Base-by-base conservation (phyloP, 2,329 filamentous ascomycete genomes). In the Penicillium nordicum region DNA sequence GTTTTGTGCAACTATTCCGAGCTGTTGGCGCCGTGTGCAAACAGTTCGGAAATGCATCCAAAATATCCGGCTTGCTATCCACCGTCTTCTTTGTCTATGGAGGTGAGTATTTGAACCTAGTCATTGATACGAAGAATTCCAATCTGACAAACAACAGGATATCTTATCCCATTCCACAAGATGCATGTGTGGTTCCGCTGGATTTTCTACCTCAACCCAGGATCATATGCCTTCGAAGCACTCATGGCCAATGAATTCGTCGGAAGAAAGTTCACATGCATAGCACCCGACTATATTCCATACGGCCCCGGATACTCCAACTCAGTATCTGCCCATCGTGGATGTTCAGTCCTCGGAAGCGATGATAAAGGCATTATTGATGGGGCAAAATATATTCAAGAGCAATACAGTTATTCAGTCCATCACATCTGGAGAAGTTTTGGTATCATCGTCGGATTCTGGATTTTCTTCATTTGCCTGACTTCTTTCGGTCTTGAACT, bases 401-500 rank as follows among this genome's bases (percentile, higher is more conserved):
- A 77, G 3, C 78, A 82, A 3, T 86, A 80, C 62, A 74, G 68
- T 2, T 86, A 86, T 61, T 80, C 76, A 0, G 70, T 76, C 4
- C 70, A 75, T 1, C 84, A 87, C 60, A 74, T 87, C 2, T 88
- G 85, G 85, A 76, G 84, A 6, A 90, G 92, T 73, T 91, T 88
- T 72, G 90, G 88, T 1, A 90, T 96, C 54, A 84, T 94, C 58
- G 67, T 91, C 7, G 85, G 81, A 0, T 81, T 96, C 49, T 92
- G 93, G 64, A 72, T 86, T 30, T 86, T 84, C 61, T 95, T 95
- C 76, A 79, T 96, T 6, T 73, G 84, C 16, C 74, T 89, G 49
- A 92, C 95, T 61, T 85, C 89, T 1, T 79, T 89, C 11, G 79
- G 92, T 0, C 90, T 90, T 62, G 91, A 96, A 69, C 78, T 87